Evolutionary conservation across 164 flowering plant species (phyloP), one percentile per base, ranked within the genome.

Genomic region (Paratinospora sagittata): DNA sequence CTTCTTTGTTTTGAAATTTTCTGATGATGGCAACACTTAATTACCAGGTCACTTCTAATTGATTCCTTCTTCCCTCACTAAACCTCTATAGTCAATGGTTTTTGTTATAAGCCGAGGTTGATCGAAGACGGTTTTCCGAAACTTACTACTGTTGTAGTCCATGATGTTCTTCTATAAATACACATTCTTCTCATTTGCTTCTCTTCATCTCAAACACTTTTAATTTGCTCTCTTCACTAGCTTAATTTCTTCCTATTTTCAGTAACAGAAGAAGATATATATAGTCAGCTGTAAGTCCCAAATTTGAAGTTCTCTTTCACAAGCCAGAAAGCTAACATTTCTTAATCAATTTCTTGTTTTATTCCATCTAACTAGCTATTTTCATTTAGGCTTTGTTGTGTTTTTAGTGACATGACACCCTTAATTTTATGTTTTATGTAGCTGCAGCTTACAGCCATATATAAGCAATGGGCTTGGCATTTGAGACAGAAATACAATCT

Each of bases 391-490:
- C 19, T 52, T 19, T 6, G 3, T 52, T 52, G 58, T 11, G 58
- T 16, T 52, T 16, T 52, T 16, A 52, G 5, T 52, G 6, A 1
- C 5, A 16, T 6, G 13, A 43, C 49, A 43, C 58, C 19, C 21
- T 52, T 52, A 6, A 52, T 6, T 16, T 17, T 19, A 52, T 52
- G n/a, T 52, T 52, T 52, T 16, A 4, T 14, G 58, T 52, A 19
- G 19, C 16, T 52, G 58, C 58, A 19, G 58, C 19, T 52, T 0
- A 52, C 58, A 52, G 16, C n/a, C n/a, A 52, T 52, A 16, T 52
- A 19, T 16, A 19, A 52, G 58, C 16, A 70, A 77, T 80, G 75
- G 73, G 74, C 33, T 16, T 78, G 66, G 57, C 66, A 34, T 27
- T 27, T 43, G 68, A 41, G 47, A 52, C 39, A 49, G 52, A 63